phyloP scores from a whole-genome alignment of 495 filamentous ascomycete species.

The Daldinia loculata region DNA sequence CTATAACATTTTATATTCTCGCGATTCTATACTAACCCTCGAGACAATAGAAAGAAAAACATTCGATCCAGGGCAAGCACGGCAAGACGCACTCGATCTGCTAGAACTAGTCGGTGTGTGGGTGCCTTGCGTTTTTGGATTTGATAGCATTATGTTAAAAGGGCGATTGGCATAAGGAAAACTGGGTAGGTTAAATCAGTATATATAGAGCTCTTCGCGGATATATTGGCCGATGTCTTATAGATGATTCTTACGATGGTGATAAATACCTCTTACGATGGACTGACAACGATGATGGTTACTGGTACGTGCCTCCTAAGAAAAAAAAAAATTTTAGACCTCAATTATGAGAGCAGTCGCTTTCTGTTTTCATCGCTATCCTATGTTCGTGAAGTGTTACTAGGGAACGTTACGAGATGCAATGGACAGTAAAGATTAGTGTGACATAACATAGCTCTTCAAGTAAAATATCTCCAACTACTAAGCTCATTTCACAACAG shows the following conservation, averaged over 20 bases:
- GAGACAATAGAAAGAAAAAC: slow-evolving; percentile 68
- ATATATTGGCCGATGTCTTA: background rate
- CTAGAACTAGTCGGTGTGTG: slow-evolving; percentile 50
- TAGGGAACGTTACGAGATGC: no score
- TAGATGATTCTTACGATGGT: slow-evolving; percentile 2
- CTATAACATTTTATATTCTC: background rate
- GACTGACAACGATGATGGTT: background rate
- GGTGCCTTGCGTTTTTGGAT: background rate
- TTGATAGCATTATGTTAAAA: background rate
- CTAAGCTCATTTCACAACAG: no score
- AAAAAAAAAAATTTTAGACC: background rate
- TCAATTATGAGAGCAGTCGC: background rate
- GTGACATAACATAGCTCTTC: no score
- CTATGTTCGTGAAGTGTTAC: no score
- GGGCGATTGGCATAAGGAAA: slow-evolving; percentile 4
- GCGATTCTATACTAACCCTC: background rate
- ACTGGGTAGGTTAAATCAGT: slow-evolving; percentile 1
- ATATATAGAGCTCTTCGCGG: slow-evolving; percentile 16
- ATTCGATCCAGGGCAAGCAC: slow-evolving; percentile 85
- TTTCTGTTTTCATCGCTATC: no score
- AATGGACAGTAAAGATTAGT: no score
- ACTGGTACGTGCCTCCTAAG: background rate
- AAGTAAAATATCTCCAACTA: no score
- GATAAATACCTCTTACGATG: background rate
- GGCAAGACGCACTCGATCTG: slow-evolving; percentile 90